These are phyloP conservation scores for Silene coronaria DNA, from an alignment of 179 eudicot genomes.

Conservation along the genomic window DNA sequence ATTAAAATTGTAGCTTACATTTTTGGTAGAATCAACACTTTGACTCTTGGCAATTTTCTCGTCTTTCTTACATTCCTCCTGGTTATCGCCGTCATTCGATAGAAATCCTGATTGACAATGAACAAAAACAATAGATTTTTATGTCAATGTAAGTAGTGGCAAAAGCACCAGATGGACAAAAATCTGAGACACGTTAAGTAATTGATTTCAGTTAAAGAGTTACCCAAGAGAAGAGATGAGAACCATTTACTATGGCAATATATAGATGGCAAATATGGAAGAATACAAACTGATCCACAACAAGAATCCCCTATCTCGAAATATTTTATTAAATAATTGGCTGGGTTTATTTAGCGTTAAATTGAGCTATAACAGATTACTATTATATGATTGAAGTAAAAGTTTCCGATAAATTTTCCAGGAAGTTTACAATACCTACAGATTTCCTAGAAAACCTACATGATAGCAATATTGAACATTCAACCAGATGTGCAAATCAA, in stretches of 20 bases:
- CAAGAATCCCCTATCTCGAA: not conserved
- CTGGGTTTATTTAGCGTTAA: not conserved
- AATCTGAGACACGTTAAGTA: not conserved
- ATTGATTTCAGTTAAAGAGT: not conserved
- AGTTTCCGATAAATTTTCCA: not conserved
- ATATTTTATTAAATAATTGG: not conserved
- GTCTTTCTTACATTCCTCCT: conserved; percentile 27
- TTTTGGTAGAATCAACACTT: conserved; percentile 30
- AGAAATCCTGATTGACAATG: conserved; percentile 40
- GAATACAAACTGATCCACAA: not conserved
- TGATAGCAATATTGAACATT: not conserved
- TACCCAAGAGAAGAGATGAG: not conserved
- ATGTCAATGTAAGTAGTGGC: conserved; percentile 2
- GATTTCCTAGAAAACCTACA: not conserved
- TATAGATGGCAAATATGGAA: not conserved
- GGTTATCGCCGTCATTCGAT: conserved; percentile 33
- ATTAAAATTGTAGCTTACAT: conserved; percentile 23
- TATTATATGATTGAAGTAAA: not conserved
- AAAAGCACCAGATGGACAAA: conserved; percentile 1
- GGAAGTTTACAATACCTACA: not conserved
- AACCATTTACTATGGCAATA: not conserved
- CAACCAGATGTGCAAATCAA: not conserved
- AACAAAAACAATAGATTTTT: not conserved
- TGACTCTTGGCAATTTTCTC: conserved; percentile 28
- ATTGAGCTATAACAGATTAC: not conserved